Evolutionary conservation across 805 yeast genomes (phyloP), one percentile per base, ranked within the genome.

Genomic region (Ogataea methanolica): DNA sequence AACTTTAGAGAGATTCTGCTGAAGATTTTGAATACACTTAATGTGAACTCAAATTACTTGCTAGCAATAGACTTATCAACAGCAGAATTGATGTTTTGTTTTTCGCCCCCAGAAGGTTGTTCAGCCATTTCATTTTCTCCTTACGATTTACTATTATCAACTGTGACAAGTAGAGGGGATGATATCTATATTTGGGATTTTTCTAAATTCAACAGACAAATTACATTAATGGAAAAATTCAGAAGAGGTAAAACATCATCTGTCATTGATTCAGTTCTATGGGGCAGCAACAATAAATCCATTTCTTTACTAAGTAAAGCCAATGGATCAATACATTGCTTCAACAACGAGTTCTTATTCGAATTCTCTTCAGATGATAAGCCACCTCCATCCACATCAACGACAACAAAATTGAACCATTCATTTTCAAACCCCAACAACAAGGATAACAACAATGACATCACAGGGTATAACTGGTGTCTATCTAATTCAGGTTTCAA

Each of bases 321-420:
- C 5, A 69, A 76, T 14, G 89, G 89, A 0, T 75, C 85, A 1
- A 62, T 84, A 17, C 89, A 83, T 56, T 80, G 83, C 75, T 83
- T 77, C 59, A 73, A 72, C 45, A 76, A 73, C 49, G 73, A 75
- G 58, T 55, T 52, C 16, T 41, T 58, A 51, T 31, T 55, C 36
- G 56, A 57, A n/a, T 46, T 49, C 36, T 36, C 35, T 11, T 31
- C 17, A 35, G 38, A 42, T 29, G 39, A 37, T 11, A 26, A 26
- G 8, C 21, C 26, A n/a, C 31, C 36, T 6, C 33, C 42, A 2
- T 31, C 26, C 17, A n/a, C 36, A n/a, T 31, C 42, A 15, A 6
- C 35, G 6, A 31, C 36, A 8, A n/a, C 41, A 26, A 26, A 26
- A 26, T 9, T 26, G 31, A 26, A 39, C 16, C 19, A 14, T 17